Conservation (phyloP, 2,329 filamentous ascomycete genomes). For the Hymenoscyphus repandus region DNA sequence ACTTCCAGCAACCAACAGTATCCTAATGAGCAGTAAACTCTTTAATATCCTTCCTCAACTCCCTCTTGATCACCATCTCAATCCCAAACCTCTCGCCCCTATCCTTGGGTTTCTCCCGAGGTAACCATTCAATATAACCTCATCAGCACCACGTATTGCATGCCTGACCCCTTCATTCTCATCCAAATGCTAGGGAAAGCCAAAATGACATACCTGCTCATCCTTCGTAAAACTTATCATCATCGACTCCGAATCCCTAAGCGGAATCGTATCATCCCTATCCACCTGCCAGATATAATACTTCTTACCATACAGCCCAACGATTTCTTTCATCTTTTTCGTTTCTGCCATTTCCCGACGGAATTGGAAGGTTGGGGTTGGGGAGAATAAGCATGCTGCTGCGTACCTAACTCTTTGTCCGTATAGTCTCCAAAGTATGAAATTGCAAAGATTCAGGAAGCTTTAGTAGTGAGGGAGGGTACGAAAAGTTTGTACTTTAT, state of each 20-base stretch:
- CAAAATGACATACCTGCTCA: constrained; percentile 39
- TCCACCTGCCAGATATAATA: constrained; percentile 88
- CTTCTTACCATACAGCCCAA: constrained; percentile 74
- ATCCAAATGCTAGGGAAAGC: not conserved
- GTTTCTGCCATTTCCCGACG: constrained; percentile 70
- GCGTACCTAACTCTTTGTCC: constrained; percentile 10
- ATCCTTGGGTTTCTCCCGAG: constrained; percentile 35
- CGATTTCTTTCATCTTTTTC: constrained; percentile 72
- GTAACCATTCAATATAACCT: constrained; percentile 26
- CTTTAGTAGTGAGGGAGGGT: not conserved
- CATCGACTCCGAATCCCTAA: constrained; percentile 60
- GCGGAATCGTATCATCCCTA: constrained; percentile 58
- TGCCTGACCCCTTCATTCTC: constrained; percentile 14
- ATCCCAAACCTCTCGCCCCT: constrained; percentile 50
- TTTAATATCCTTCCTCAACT: constrained; percentile 45
- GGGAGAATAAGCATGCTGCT: constrained; percentile 75
- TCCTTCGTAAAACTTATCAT: constrained; percentile 52
- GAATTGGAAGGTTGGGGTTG: constrained; percentile 46
- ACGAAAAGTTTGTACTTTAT: constrained; percentile 58
- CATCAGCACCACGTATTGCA: constrained; percentile 28
- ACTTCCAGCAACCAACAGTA: constrained; percentile 44
- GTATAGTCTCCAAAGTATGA: too few relatives aligned
- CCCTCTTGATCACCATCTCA: constrained; percentile 45
- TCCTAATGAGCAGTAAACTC: constrained; percentile 41
- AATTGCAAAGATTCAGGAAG: not conserved